Evolutionary conservation across 2,329 filamentous ascomycete species (phyloP), one percentile per base, ranked within the genome.

Genomic region (Penicillium expansum): DNA sequence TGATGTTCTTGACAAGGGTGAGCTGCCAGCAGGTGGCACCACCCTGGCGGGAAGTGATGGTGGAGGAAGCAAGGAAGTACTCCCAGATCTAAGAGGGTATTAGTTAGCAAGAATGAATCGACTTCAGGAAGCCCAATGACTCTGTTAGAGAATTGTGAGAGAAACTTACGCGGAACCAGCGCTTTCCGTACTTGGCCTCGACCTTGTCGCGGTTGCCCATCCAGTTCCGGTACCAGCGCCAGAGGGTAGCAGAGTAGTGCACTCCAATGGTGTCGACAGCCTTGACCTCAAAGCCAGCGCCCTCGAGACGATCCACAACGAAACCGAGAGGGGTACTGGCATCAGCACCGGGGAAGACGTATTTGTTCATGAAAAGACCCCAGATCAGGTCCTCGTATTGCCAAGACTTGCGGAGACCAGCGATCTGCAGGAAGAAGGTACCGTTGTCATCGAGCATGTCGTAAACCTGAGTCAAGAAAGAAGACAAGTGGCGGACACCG

Each of bases 331-430:
- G 94, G 57, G 92, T 96, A 42, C 91, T 96, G 51, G 94, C 94
- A 73, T 97, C 94, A 50, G 94, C 94, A 73, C 94, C 94, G 33
- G 92, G 94, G 85, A 97, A 97, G 75, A 97, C 83, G 78, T 97
- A 96, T 82, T 96, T 97, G 87, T 97, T 97, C 92, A 97, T 96
- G 84, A 97, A 97, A 45, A 97, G 84, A 74, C 94, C 94, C 94
- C 94, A 97, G 76, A 93, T 90, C 50, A 97, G 84, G 79, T 97
- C 93, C 82, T 97, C 92, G 72, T 96, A 97, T 77, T 97, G 94
- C 94, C 94, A 97, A 62, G 84, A 82, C 81, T 95, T 95, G 68
- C 94, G 89, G 60, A 99, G 84, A 79, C 94, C 94, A 68, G 93
- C 92, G 68, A 95, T 92, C 77, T 97, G 94, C 59, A 97, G 83